phyloP scores from a whole-genome alignment of 176 grass and related monocot genomes.

The Cenchrus americanus region DNA sequence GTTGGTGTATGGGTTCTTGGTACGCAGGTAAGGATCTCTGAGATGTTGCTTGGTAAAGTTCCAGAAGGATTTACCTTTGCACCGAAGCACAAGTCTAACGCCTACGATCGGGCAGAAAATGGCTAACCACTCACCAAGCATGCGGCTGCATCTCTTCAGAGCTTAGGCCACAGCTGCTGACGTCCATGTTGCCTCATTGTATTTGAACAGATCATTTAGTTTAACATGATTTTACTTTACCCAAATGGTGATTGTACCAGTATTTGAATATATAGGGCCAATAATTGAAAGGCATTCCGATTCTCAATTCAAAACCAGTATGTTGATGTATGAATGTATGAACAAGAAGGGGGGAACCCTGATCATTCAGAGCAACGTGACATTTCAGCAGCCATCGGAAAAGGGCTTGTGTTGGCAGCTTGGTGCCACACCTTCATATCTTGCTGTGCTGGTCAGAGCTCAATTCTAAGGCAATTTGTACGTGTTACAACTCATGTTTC shows the following conservation, averaged over 20 bases:
- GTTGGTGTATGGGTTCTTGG: neutral
- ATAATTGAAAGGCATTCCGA: neutral
- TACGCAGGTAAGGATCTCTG: conserved; percentile 83
- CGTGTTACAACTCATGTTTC: neutral
- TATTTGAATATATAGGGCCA: neutral
- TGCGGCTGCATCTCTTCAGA: neutral
- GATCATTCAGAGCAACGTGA: neutral
- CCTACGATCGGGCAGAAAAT: conserved; percentile 90
- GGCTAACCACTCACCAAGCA: conserved; percentile 46
- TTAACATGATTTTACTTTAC: neutral
- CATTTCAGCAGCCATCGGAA: neutral
- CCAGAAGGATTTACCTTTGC: conserved; percentile 86
- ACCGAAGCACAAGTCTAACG: conserved; percentile 92
- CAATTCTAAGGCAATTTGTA: neutral
- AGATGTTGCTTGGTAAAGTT: conserved; percentile 90
- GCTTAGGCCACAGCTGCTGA: neutral
- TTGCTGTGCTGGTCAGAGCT: neutral
- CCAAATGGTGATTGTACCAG: neutral
- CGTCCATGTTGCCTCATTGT: neutral
- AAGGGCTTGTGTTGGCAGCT: neutral
- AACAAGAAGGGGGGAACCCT: neutral
- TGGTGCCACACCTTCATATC: neutral
- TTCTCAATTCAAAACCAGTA: neutral
- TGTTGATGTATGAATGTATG: neutral
- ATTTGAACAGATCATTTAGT: neutral